These are phyloP conservation scores for Alternaria triticimaculans DNA, from an alignment of 2,329 filamentous ascomycete genomes.

Conservation along the genomic window DNA sequence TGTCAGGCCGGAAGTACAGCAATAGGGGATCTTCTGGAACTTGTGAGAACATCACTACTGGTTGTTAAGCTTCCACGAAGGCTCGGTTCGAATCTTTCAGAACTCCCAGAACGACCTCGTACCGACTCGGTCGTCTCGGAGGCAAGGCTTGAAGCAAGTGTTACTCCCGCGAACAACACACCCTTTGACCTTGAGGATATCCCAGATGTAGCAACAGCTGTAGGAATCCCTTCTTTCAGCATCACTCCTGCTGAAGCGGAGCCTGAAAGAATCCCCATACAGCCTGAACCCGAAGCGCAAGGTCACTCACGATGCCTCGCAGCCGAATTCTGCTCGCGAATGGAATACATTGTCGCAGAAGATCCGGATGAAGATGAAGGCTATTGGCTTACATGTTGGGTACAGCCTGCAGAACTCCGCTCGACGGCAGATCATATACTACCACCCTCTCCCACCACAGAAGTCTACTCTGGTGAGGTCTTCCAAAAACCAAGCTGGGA, in stretches of 20 bases:
- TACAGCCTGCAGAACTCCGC: too few species aligned
- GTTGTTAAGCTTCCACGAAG: slow-evolving; percentile 7
- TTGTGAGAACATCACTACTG: slow-evolving; percentile 6
- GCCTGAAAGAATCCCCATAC: not conserved
- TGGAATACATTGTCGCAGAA: not conserved
- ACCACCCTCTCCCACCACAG: too few species aligned
- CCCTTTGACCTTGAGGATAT: too few species aligned
- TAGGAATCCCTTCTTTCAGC: not conserved
- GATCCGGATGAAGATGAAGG: not conserved
- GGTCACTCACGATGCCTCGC: not conserved
- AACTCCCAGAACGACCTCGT: not conserved
- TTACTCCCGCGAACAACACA: not conserved
- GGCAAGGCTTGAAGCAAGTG: not conserved
- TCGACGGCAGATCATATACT: too few species aligned
- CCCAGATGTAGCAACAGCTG: too few species aligned
- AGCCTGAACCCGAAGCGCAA: not conserved
- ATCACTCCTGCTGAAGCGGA: not conserved
- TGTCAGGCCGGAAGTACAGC: slow-evolving; percentile 1
- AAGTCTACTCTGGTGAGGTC: not conserved
- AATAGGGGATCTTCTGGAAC: slow-evolving; percentile 9
- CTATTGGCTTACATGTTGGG: not conserved
- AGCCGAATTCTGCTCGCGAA: not conserved
- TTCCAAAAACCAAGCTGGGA: too few species aligned
- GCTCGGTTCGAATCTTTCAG: not conserved
- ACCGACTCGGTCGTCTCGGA: not conserved